Percentiles rank a stretch among this genome's conserved stretches.
Conservation (phyloP, 2,329 filamentous ascomycete species). For the Beauveria sp. region DNA sequence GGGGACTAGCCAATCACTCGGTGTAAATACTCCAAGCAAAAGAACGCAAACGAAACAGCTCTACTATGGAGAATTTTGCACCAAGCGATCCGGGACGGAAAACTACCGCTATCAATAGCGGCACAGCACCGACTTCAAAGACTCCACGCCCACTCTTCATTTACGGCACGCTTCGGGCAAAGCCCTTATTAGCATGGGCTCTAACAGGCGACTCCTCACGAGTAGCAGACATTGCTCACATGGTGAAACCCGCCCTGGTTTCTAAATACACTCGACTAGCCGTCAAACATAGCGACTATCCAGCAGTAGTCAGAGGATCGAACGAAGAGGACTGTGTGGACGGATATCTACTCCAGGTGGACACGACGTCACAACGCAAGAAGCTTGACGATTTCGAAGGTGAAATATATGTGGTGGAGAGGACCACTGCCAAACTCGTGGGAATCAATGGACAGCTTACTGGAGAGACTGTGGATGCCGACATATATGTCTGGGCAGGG, state of each 20-base stretch:
- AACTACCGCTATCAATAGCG: no score
- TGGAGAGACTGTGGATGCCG: slow-evolving; percentile 17
- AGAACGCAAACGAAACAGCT: no score
- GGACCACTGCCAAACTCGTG: slow-evolving; percentile 11
- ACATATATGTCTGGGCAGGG: slow-evolving; percentile 26
- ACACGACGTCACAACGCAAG: slow-evolving; percentile 20
- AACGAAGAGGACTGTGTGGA: slow-evolving; percentile 14
- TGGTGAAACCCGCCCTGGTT: slow-evolving; percentile 10
- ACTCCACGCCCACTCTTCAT: slow-evolving; percentile 19
- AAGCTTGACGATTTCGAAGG: slow-evolving; percentile 29
- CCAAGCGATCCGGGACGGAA: no score
- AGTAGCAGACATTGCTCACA: neutral
- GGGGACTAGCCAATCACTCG: no score
- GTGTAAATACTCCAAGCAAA: no score
- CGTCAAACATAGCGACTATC: slow-evolving; percentile 20
- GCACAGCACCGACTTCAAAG: no score
- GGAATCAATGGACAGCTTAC: neutral
- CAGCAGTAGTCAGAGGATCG: slow-evolving; percentile 15
- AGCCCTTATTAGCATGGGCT: slow-evolving; percentile 22
- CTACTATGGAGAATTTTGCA: no score
- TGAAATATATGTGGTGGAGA: slow-evolving; percentile 15
- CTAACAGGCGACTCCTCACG: slow-evolving; percentile 21
- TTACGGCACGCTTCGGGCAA: slow-evolving; percentile 22
- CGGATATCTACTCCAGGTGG: slow-evolving; percentile 18
- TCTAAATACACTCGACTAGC: slow-evolving; percentile 14